These are phyloP conservation scores for Dioscorea dumetorum DNA, from an alignment of 106 monocot genomes.

Conservation along the genomic window DNA sequence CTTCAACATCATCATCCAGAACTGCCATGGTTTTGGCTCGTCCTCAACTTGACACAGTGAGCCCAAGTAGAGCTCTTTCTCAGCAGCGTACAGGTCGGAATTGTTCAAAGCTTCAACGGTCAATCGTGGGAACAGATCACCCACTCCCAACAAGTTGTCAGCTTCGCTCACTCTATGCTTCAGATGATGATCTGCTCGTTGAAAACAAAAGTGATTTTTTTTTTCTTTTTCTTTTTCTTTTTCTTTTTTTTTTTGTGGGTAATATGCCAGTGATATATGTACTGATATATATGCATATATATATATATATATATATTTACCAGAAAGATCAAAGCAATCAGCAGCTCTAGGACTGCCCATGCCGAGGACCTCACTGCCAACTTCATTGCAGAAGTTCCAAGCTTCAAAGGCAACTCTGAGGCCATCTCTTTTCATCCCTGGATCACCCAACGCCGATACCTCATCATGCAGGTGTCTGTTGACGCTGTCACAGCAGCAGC, in stretches of 20 bases:
- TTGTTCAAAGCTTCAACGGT: not conserved
- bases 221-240: no score
- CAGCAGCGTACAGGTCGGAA: constrained; percentile 56
- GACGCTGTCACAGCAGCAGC: no score
- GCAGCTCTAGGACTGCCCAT: constrained; percentile 89
- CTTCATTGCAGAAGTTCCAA: constrained; percentile 96
- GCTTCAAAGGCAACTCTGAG: constrained; percentile 77
- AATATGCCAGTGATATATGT: no score
- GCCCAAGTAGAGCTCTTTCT: constrained; percentile 73
- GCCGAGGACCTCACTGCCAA: constrained; percentile 58
- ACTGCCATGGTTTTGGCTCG: constrained; percentile 57
- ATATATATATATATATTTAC: no score
- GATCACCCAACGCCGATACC: constrained; percentile 64
- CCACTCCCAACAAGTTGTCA: not conserved
- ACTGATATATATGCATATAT: no score
- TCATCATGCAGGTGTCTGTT: not conserved
- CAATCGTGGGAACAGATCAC: not conserved
- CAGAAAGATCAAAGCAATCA: constrained; percentile 68
- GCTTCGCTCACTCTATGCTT: no score
- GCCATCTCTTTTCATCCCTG: constrained; percentile 77
- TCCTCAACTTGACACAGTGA: constrained; percentile 50
- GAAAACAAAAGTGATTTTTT: no score
- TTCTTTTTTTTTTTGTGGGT: no score
- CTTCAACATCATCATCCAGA: constrained; percentile 97
- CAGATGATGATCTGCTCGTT: no score